Base-by-base conservation (phyloP, 257 asterid genomes). In the Marsdenia floribunda region DNA sequence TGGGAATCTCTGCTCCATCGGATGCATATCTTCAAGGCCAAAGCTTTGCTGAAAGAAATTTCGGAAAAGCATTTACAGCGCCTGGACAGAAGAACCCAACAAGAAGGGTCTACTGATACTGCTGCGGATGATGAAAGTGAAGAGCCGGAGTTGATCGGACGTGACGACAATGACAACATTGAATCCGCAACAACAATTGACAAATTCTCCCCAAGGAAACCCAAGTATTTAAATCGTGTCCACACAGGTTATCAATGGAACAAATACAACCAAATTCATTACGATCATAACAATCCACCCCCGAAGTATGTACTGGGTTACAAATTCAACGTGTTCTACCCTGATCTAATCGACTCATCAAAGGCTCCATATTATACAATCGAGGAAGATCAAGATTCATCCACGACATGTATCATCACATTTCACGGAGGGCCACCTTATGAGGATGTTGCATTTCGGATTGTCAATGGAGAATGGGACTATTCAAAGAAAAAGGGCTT, bases 381-480 rank as follows among this genome's bases (percentile, higher is more conserved):
- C 5, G 97, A 87, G 82, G 90, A 83, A 76, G 97, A 89, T 40
- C 94, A 91, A 10, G 97, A 92, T 46, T 84, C 90, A 46, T 75
- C 76, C 2, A 96, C 89, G 75, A 92, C 98, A 35, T 89, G 98
- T 81, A 89, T 88, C 77, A 87, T 92, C 57, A 84, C 85, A 70
- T 88, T 92, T 71, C 96, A 90, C 76, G 94, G 97, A 0, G 97
- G 94, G 0, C 98, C 98, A 3, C 98, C 98, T 54, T 92, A 92
- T 4, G 94, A 90, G 75, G 98, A 90, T 80, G 89, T 90, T 14
- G 91, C 96, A 26, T 91, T 91, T 76, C 90, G 92, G 67, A 88
- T 90, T 38, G 92, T 91, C 33, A 91, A 91, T 72, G 88, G 86
- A 81, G 96, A 91, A 74, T 91, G 97, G 96, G 97, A 91, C 74